Conservation (phyloP, 2,329 filamentous ascomycete genomes). For the Zasmidium citrigriseum region DNA sequence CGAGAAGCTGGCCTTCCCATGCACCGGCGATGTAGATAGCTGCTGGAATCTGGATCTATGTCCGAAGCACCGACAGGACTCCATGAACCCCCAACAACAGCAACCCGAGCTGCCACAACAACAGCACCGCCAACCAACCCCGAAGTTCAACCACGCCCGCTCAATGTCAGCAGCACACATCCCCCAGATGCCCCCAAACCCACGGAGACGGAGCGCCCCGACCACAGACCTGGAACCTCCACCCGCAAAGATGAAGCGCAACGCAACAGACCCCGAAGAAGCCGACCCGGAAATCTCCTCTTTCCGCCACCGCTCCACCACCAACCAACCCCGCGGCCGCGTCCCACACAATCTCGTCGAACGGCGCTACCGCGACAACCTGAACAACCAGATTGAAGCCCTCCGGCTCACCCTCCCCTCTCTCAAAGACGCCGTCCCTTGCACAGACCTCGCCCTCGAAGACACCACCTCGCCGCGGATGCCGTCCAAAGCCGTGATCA, state of each 20-base stretch:
- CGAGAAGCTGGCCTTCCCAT: constrained; percentile 20
- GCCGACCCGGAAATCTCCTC: constrained; percentile 1
- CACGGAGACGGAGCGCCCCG: constrained; percentile 16
- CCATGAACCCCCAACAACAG: constrained; percentile 1
- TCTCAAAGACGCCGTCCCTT: constrained; percentile 16
- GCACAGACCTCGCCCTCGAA: constrained; percentile 7
- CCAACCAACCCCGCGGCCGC: constrained; percentile 13
- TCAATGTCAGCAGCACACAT: background rate
- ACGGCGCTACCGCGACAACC: constrained; percentile 48
- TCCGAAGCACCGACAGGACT: constrained; percentile 19
- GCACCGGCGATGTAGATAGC: constrained; percentile 14
- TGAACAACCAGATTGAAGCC: constrained; percentile 48
- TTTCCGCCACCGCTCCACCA: constrained; percentile 5
- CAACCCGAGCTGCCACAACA: background rate
- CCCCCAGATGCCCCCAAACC: constrained; percentile 1
- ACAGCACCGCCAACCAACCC: background rate
- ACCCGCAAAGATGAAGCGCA: constrained; percentile 18
- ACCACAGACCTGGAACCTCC: constrained; percentile 7
- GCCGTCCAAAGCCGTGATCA: constrained; percentile 47
- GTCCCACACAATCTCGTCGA: constrained; percentile 47
- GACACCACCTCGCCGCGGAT: constrained; percentile 18
- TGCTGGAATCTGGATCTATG: constrained; percentile 23
- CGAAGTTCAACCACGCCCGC: background rate
- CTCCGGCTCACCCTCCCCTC: constrained; percentile 31
- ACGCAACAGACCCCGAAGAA: constrained; percentile 13